Evolutionary conservation across 495 filamentous ascomycete genomes (phyloP).

Genomic region (Acidiella bohemica): DNA sequence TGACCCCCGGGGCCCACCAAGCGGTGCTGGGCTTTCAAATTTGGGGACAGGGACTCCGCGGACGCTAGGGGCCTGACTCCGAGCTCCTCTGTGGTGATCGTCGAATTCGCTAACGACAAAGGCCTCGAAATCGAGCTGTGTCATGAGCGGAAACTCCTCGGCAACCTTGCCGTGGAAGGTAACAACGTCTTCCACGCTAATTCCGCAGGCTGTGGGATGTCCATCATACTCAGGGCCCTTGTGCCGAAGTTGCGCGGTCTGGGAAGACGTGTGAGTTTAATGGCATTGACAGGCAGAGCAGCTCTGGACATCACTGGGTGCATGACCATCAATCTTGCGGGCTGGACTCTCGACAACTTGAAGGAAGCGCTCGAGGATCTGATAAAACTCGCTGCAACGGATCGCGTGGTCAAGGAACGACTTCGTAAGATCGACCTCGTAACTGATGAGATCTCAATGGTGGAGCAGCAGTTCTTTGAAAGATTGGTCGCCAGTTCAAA

Average conservation of each 20-base stretch:
- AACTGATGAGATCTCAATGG: slow-evolving; percentile 40
- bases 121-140: too few species aligned
- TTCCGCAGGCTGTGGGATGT: slow-evolving; percentile 48
- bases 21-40: too few species aligned
- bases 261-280: slow-evolving; percentile 33
- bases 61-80: too few species aligned
- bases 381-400: slow-evolving; percentile 28
- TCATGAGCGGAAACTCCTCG: too few species aligned
- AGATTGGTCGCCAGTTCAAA: too few species aligned
- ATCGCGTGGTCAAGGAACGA: slow-evolving; percentile 35
- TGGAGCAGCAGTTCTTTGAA: too few species aligned
- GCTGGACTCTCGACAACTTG: slow-evolving; percentile 33
- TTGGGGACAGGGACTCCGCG: too few species aligned
- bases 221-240: slow-evolving; percentile 38
- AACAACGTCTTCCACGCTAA: slow-evolving; percentile 54
- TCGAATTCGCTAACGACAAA: too few species aligned
- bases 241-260: slow-evolving; percentile 24
- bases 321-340: slow-evolving; percentile 41
- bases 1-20: too few species aligned
- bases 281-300: slow-evolving; percentile 43
- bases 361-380: slow-evolving; percentile 23
- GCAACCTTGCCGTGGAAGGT: too few species aligned
- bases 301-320: slow-evolving; percentile 40
- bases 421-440: slow-evolving; percentile 31
- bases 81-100: too few species aligned